These are phyloP conservation scores for Neocallimastix lanati DNA, from an alignment of 192 early-diverging fungal species.

Conservation along the genomic window DNA sequence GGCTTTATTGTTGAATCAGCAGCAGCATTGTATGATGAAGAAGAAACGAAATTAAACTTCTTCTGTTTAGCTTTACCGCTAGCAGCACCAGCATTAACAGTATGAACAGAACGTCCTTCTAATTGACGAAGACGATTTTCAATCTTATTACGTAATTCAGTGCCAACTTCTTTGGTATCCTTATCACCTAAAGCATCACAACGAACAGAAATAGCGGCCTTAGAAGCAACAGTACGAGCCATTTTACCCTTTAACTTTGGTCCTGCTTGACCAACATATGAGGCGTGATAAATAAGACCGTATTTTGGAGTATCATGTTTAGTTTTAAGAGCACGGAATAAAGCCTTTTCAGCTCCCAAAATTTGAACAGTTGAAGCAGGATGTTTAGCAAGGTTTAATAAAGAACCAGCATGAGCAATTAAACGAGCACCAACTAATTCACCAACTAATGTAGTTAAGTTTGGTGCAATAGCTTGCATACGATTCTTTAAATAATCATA, in stretches of 20 bases:
- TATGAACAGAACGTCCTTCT: constrained; percentile 45
- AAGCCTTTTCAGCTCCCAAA: constrained; percentile 99
- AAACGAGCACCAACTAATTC: constrained; percentile 96
- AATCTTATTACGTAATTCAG: constrained; percentile 68
- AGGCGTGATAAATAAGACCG: constrained; percentile 1
- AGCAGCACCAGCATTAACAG: constrained; percentile 33
- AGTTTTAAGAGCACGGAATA: constrained; percentile 47
- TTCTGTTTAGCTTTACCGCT: constrained; percentile 47
- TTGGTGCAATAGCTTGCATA: constrained; percentile 79
- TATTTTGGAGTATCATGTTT: constrained; percentile 4
- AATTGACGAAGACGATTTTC: constrained; percentile 76
- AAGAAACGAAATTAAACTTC: constrained; percentile 33
- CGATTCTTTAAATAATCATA: constrained; percentile 96
- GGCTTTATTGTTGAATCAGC: constrained; percentile 13
- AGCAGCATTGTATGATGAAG: constrained; percentile 26
- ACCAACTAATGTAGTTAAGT: constrained; percentile 84
- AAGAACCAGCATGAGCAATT: constrained; percentile 88
- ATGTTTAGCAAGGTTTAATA: constrained; percentile 94
- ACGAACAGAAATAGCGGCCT: constrained; percentile 73
- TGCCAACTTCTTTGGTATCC: constrained; percentile 58
- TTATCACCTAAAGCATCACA: constrained; percentile 80
- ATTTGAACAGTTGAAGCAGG: constrained; percentile 98
- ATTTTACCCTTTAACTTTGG: constrained; percentile 98
- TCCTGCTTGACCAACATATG: neutral
- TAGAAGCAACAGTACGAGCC: constrained; percentile 81